Conservation (phyloP, 1,284 basidiomycete species). For the Salmacisia buchloeana region DNA sequence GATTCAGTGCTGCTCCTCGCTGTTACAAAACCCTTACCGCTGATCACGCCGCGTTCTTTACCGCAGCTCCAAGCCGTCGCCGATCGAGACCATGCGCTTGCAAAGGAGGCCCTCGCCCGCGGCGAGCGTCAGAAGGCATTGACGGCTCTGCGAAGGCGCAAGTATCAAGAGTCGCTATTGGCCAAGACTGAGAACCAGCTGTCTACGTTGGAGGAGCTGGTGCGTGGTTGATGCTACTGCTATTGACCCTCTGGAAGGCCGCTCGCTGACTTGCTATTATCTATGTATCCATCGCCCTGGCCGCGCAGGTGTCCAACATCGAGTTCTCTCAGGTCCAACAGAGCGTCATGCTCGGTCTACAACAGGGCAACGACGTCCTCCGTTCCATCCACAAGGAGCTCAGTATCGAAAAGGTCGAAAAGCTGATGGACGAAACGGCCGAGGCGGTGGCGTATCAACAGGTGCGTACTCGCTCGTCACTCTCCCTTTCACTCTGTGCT, state of each 20-base stretch:
- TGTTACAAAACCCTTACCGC: not conserved
- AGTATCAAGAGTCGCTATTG: conserved; percentile 86
- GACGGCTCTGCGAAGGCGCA: conserved; percentile 76
- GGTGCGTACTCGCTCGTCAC: conserved; percentile 55
- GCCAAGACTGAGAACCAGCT: conserved; percentile 83
- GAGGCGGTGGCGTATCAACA: conserved; percentile 85
- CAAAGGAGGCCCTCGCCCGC: conserved; percentile 69
- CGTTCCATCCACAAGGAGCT: conserved; percentile 91
- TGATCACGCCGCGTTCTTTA: not conserved
- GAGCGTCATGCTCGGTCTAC: conserved; percentile 81
- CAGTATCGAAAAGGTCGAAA: conserved; percentile 86
- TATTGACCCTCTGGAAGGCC: not conserved
- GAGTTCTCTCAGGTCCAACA: conserved; percentile 93
- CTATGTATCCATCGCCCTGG: too few relatives aligned
- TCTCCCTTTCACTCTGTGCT: conserved; percentile 3
- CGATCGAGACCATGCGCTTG: conserved; percentile 81
- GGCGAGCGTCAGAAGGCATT: conserved; percentile 83
- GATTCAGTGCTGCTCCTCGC: not conserved
- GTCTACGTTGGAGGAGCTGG: conserved; percentile 81
- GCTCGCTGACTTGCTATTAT: not conserved
- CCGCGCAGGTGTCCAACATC: conserved; percentile 89
- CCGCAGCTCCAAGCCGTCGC: conserved; percentile 76
- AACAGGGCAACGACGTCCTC: conserved; percentile 86
- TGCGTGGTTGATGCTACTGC: conserved; percentile 53
- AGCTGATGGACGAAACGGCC: conserved; percentile 79